Percentiles rank a stretch among this genome's conserved stretches.
These are phyloP conservation scores for Leptographium wingfieldii DNA, from an alignment of 2,329 filamentous ascomycete genomes.

Conservation along the genomic window DNA sequence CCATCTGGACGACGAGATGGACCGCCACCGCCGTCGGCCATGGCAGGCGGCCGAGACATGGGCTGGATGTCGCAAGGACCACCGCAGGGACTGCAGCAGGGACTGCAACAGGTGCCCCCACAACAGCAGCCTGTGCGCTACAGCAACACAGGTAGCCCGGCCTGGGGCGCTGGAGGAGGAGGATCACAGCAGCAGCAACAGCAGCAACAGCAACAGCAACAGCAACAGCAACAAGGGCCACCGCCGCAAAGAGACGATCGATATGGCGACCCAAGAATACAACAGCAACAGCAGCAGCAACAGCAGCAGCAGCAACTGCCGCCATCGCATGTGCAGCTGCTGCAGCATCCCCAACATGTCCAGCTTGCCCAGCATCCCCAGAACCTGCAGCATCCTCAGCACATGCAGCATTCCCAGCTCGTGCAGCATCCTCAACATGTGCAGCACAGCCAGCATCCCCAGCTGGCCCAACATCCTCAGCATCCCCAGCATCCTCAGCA, in stretches of 20 bases:
- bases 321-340: not conserved
- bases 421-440: not conserved
- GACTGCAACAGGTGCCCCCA: not conserved
- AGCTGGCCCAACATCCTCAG: not conserved
- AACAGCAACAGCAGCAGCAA: constrained; percentile 9
- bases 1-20: not conserved
- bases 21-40: not conserved
- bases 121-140: not conserved
- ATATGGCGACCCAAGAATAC: constrained; percentile 4
- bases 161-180: not conserved
- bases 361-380: not conserved
- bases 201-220: constrained; percentile 12
- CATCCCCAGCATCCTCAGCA: not conserved
- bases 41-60: not conserved
- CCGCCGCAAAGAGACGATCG: constrained; percentile 11
- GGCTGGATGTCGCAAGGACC: not conserved
- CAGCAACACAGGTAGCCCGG: not conserved
- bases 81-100: not conserved
- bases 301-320: constrained; percentile 10
- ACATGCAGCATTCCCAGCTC: not conserved
- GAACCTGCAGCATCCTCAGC: not conserved
- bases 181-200: constrained; percentile 10
- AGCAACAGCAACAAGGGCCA: constrained; percentile 19
- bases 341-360: not conserved
- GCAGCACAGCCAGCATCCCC: not conserved